Evolutionary conservation across 805 yeast species (phyloP).

Genomic region (Cyberlindnera saturnus): DNA sequence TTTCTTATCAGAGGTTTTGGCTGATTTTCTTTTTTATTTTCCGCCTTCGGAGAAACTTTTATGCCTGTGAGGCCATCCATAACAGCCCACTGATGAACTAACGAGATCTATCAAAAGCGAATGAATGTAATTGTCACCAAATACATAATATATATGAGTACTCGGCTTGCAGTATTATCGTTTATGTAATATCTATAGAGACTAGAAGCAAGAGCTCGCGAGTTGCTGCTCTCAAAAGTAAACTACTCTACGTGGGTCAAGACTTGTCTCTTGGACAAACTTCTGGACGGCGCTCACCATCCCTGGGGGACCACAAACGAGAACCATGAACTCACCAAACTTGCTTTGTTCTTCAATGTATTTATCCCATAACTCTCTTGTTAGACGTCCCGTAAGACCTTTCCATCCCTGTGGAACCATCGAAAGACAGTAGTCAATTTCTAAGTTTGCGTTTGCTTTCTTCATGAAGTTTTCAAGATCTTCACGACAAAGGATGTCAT

Average conservation of each 20-base stretch:
- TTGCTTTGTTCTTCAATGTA: conserved; percentile 39
- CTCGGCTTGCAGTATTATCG: too few species aligned
- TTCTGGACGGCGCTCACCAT: conserved; percentile 51
- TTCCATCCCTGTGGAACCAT: conserved; percentile 43
- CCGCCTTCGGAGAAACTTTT: too few species aligned
- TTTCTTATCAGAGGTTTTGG: too few species aligned
- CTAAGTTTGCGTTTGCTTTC: conserved; percentile 46
- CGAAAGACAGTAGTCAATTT: conserved; percentile 51
- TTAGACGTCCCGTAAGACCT: conserved; percentile 50
- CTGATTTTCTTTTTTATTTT: too few species aligned
- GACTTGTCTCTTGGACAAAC: conserved; percentile 49
- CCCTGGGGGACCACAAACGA: conserved; percentile 65
- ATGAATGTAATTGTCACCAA: too few species aligned
- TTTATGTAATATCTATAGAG: too few species aligned
- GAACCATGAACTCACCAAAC: conserved; percentile 49
- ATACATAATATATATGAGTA: too few species aligned
- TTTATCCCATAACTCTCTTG: conserved; percentile 44
- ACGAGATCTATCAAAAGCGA: too few species aligned
- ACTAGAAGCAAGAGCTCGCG: too few species aligned
- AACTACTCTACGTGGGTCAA: conserved; percentile 17
- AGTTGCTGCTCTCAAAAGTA: conserved; percentile 9
- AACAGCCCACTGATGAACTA: too few species aligned
- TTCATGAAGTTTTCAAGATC: conserved; percentile 63
- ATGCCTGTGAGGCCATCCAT: too few species aligned
- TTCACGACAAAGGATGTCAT: conserved; percentile 60